Evolutionary conservation across 768 basidiomycete species (phyloP), one percentile per base, ranked within the genome.

Genomic region (Leccinum disarticulatum): DNA sequence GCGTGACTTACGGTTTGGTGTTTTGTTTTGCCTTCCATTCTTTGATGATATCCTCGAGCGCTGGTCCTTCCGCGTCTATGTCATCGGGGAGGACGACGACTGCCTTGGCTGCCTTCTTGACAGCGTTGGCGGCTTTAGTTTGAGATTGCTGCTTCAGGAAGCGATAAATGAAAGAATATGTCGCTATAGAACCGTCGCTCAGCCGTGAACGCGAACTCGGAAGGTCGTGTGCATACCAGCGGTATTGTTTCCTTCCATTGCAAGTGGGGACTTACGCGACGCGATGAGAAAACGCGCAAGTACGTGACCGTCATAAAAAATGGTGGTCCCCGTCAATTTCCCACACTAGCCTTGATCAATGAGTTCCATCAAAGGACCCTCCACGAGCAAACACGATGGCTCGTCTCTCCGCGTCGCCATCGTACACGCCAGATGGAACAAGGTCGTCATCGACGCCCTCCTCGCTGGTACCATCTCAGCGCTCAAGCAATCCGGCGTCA

Each of bases 361-460:
- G 72, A 70, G 62, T 30, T 61, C 87, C 65, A 87, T 96, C 83
- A 96, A 96, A 79, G 91, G 92, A 43, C 79, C 83, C 51, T 81
- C 89, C 38, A 72, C 83, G 54, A 79, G 76, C 43, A 75, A 82
- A 36, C 83, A 85, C 79, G 92, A 98, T 68, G 95, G 95, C 54
- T 88, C 91, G 2, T 61, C 79, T 28, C 81, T 95, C 55, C 88
- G 95, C 58, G 77, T 97, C 55, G 92, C 91, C 68, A 95, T 98
- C 70, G 90, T 98, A 7, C 96, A 98, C 72, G 93, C 94, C 17
- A 81, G 95, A 77, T 99, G 97, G 97, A 99, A 99, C 79, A 87
- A 85, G 65, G 70, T 77, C 19, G 87, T 99, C 70, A 90, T 98
- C 68, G 87, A 91, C 13, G 85, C 93, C 11, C 84, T 99, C 53